Evolutionary conservation across 495 filamentous ascomycete species (phyloP), one percentile per base, ranked within the genome.

Genomic region (Trichoderma erinaceum): DNA sequence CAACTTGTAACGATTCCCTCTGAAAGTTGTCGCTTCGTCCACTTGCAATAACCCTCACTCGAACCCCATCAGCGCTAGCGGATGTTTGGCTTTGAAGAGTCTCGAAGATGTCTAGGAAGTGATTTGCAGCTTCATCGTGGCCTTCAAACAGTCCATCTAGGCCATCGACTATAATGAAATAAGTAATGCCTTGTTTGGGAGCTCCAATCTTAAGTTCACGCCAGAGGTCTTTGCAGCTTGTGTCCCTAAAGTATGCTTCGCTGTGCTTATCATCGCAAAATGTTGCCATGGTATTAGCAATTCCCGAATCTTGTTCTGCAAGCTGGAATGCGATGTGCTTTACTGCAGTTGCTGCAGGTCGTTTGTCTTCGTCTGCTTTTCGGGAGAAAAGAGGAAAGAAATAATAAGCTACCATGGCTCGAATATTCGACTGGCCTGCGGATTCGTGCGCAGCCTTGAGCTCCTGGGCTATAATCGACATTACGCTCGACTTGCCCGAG

Each of bases 151-250:
- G 6, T 25, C 61, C 43, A 13, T 68, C 63, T 15, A 75, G 61
- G 0, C 72, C 72, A 52, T 75, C 73, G 3, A 75, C 58, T 8
- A 74, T 23, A 25, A 75, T 66, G 25, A 71, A 75, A 32, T 75
- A 69, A 23, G 66, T 71, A 0, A 66, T 67, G 7, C 68, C 70
- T 15, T 65, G 63, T 25, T 61, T 71, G 1, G 73, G 73, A 11
- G 69, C 43, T 12, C 70, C 70, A n/a, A 75, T 69, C 0, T 68
- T 68, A 4, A 75, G 65, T 7, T 68, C 61, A 25, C 66, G 67
- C 73, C 73, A 75, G 5, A 75, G 72, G 7, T 69, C 64, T 41
- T 50, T n/a, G 16, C 72, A 75, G 18, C 16, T 70, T 11, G 72
- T 69, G 46, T 74, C 72, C 29, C 66, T 66, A 18, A 75, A 75